Conservation (phyloP, 1,284 basidiomycete genomes). For the Tilletia walkeri region DNA sequence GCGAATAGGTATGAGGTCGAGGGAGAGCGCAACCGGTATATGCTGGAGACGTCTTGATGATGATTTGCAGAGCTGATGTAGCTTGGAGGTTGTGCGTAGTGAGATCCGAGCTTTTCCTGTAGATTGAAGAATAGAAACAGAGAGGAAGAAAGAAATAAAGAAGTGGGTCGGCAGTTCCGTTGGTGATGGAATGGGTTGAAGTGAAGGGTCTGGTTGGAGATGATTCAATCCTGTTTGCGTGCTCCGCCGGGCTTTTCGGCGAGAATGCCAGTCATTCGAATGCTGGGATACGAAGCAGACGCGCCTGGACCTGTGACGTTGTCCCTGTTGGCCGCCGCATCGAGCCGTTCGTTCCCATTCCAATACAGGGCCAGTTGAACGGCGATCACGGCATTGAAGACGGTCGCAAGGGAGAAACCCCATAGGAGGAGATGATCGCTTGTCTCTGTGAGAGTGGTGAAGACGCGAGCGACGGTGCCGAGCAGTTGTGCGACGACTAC, state of each 20-base stretch:
- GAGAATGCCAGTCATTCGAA: slow-evolving; percentile 7
- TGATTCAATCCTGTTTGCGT: slow-evolving; percentile 5
- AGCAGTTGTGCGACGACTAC: slow-evolving; percentile 54
- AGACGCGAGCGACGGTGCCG: slow-evolving; percentile 51
- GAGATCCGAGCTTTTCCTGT: too few species aligned
- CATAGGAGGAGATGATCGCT: slow-evolving; percentile 50
- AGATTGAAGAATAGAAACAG: too few species aligned
- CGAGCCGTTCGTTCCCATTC: slow-evolving; percentile 29
- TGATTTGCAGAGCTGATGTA: too few species aligned
- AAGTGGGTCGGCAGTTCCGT: background rate
- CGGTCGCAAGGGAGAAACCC: slow-evolving; percentile 51
- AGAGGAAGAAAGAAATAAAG: background rate
- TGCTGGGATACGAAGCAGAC: background rate
- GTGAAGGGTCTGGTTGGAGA: too few species aligned
- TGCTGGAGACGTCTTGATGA: too few species aligned
- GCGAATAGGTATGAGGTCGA: too few species aligned
- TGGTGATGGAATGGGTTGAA: too few species aligned
- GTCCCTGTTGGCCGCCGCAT: background rate
- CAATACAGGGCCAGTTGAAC: slow-evolving; percentile 46
- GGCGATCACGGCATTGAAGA: slow-evolving; percentile 44
- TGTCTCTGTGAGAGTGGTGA: slow-evolving; percentile 55
- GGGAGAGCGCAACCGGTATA: too few species aligned
- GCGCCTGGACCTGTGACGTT: slow-evolving; percentile 5
- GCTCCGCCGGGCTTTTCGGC: slow-evolving; percentile 6
- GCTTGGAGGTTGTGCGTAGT: too few species aligned